Conservation (phyloP, 2,329 filamentous ascomycete genomes). For the Thielaviopsis punctulata region DNA sequence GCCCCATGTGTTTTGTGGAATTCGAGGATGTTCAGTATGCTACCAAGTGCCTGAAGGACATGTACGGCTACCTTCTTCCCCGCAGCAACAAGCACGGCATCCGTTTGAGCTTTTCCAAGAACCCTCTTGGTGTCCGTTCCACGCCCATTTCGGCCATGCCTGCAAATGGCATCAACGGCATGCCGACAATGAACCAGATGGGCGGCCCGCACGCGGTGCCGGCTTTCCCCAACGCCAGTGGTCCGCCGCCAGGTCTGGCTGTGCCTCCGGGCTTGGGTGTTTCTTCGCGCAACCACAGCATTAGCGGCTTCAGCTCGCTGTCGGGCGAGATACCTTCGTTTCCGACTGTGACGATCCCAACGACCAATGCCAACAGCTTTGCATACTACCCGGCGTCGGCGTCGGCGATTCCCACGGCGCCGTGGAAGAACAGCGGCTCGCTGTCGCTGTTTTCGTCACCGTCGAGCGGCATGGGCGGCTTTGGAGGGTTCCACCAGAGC, state of each 20-base stretch:
- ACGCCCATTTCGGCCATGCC: slow-evolving; percentile 39
- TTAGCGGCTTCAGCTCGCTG: slow-evolving; percentile 10
- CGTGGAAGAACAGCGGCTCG: slow-evolving; percentile 10
- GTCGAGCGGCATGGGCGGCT: background rate
- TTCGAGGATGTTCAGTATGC: slow-evolving; percentile 89
- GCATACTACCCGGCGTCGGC: slow-evolving; percentile 7
- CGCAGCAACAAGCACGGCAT: slow-evolving; percentile 93
- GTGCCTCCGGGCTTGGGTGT: slow-evolving; percentile 51
- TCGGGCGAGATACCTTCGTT: background rate
- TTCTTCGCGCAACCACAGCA: slow-evolving; percentile 13
- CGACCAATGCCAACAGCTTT: background rate
- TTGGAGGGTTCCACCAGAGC: background rate
- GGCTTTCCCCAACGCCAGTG: slow-evolving; percentile 51
- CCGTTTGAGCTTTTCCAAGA: slow-evolving; percentile 91
- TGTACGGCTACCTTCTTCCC: slow-evolving; percentile 73
- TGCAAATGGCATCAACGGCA: slow-evolving; percentile 10
- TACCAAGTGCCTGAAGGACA: slow-evolving; percentile 74
- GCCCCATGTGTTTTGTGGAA: slow-evolving; percentile 97
- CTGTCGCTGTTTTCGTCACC: slow-evolving; percentile 1
- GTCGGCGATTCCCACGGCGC: slow-evolving; percentile 4
- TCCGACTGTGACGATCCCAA: background rate
- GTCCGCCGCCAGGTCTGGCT: slow-evolving; percentile 66
- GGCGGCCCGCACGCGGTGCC: slow-evolving; percentile 35
- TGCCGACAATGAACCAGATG: slow-evolving; percentile 30
- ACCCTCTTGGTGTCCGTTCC: slow-evolving; percentile 80